A percentile compares a stretch with the other conserved stretches of the same genome.
Evolutionary conservation across 257 asterid genomes (phyloP).

Genomic region (Echites panduratus): DNA sequence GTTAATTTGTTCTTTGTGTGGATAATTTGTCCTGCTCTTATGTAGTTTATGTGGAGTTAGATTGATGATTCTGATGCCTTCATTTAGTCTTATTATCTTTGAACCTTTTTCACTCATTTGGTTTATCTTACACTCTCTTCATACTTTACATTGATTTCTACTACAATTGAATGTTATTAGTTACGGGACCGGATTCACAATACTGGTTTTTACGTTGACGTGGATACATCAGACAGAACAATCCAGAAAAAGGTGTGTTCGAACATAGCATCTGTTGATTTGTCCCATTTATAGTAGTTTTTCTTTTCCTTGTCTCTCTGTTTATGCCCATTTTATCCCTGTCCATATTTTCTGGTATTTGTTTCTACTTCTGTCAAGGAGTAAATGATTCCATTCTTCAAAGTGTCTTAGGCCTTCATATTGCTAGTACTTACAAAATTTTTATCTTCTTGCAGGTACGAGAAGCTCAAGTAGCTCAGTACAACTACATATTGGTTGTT

Average conservation of each 20-base stretch:
- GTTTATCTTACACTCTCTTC: background rate
- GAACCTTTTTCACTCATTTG: background rate
- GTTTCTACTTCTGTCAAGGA: background rate
- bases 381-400: background rate
- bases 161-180: conserved; percentile 30
- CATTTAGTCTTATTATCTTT: background rate
- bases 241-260: conserved; percentile 77
- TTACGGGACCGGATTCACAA: conserved; percentile 65
- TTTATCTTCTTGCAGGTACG: conserved; percentile 53
- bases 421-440: conserved; percentile 11
- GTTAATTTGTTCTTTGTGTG: background rate
- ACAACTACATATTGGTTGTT: conserved; percentile 91
- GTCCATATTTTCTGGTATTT: background rate
- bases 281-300: conserved; percentile 5
- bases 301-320: background rate
- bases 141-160: background rate
- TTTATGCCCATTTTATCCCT: background rate
- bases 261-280: conserved; percentile 3
- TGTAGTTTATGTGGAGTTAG: background rate
- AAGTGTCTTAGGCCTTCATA: conserved; percentile 8
- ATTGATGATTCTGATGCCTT: background rate
- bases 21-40: background rate
- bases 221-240: conserved; percentile 81
- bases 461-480: conserved; percentile 92
- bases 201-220: conserved; percentile 81